Conservation (phyloP, 2,329 filamentous ascomycete species). For the Ophiognomonia clavigignenti-juglandacearum region DNA sequence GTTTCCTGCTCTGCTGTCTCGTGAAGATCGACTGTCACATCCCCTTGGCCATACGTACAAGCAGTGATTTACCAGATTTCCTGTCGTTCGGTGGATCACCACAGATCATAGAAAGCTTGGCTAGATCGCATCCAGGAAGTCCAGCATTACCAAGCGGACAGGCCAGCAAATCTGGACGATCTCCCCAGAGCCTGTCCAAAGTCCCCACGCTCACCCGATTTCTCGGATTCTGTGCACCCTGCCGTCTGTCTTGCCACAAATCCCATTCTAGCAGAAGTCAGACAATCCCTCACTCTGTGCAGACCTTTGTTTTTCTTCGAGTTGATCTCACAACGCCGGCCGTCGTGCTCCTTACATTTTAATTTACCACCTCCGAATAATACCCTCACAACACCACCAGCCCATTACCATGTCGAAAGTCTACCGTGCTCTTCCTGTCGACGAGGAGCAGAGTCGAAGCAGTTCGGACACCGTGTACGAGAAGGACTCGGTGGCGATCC, state of each 20-base stretch:
- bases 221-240: neutral
- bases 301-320: too few species aligned
- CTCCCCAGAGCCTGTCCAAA: neutral
- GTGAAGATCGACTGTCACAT: neutral
- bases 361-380: too few species aligned
- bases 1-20: neutral
- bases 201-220: neutral
- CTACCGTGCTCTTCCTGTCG: slow-evolving; percentile 30
- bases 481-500: slow-evolving; percentile 15
- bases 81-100: slow-evolving; percentile 5
- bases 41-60: neutral
- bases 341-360: too few species aligned
- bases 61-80: slow-evolving; percentile 3
- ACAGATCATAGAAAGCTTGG: slow-evolving; percentile 5
- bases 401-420: slow-evolving; percentile 26
- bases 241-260: too few species aligned
- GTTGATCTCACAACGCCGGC: too few species aligned
- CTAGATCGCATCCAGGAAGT: neutral
- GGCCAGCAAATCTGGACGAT: too few species aligned
- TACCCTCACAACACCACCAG: neutral
- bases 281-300: too few species aligned
- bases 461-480: slow-evolving; percentile 17
- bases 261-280: too few species aligned
- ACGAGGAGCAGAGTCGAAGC: slow-evolving; percentile 30
- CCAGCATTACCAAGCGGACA: neutral